phyloP scores from a whole-genome alignment of 2,329 filamentous ascomycete genomes.

The Venturia asperata region DNA sequence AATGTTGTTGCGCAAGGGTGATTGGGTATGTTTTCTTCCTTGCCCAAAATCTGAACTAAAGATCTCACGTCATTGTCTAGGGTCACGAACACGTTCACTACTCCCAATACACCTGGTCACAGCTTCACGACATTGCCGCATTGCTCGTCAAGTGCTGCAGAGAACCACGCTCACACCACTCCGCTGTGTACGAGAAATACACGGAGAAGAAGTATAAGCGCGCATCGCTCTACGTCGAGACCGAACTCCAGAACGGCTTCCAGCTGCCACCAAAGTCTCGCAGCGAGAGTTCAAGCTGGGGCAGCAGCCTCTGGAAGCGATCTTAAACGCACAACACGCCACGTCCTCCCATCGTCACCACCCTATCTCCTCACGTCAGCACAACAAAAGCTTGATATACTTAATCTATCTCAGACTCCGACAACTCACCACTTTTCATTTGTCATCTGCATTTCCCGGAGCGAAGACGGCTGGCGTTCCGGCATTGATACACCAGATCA shows the following conservation, averaged over 20 bases:
- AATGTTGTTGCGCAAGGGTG: constrained; percentile 80
- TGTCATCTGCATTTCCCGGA: constrained; percentile 13
- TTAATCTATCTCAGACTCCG: constrained; percentile 2
- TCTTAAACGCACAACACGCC: background rate
- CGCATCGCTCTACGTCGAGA: constrained; percentile 71
- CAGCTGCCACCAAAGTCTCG: constrained; percentile 35
- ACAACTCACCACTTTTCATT: background rate
- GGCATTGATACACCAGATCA: background rate
- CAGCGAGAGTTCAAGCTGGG: constrained; percentile 20
- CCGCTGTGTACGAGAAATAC: constrained; percentile 88
- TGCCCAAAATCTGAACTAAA: background rate
- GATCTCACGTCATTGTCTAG: constrained; percentile 45
- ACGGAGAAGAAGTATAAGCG: constrained; percentile 79
- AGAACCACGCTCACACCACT: constrained; percentile 71
- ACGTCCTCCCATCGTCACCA: constrained; percentile 3
- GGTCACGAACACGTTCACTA: constrained; percentile 80
- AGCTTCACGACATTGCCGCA: constrained; percentile 69
- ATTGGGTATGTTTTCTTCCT: constrained; percentile 63
- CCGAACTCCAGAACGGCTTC: constrained; percentile 59
- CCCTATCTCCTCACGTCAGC: constrained; percentile 1
- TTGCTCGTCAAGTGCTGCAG: constrained; percentile 86
- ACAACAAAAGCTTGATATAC: constrained; percentile 8
- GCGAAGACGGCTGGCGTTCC: constrained; percentile 4
- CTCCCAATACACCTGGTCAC: constrained; percentile 82
- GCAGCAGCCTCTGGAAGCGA: constrained; percentile 15